phyloP scores from a whole-genome alignment of 257 asterid genomes.

The Mitragyna speciosa region DNA sequence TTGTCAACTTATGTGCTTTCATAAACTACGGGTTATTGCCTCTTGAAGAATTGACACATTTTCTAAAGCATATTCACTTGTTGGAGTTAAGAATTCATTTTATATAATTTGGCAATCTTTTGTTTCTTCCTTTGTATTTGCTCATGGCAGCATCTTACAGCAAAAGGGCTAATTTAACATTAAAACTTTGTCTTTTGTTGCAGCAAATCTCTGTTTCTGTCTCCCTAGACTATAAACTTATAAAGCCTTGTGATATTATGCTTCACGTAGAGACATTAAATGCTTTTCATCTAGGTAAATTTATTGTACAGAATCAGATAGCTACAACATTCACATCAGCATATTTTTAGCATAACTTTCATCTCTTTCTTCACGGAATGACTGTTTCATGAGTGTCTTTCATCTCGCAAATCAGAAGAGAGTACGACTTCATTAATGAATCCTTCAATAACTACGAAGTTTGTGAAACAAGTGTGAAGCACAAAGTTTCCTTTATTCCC shows the following conservation, averaged over 20 bases:
- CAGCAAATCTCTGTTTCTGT: neutral
- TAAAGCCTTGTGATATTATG: constrained; percentile 15
- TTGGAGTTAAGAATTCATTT: constrained; percentile 9
- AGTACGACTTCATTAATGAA: neutral
- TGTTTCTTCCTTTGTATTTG: constrained; percentile 25
- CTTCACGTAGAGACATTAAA: neutral
- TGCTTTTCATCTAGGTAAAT: neutral
- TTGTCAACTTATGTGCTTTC: neutral
- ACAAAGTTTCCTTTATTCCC: neutral
- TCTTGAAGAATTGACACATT: constrained; percentile 29
- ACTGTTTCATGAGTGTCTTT: neutral
- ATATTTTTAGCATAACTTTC: neutral
- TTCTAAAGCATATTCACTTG: constrained; percentile 32
- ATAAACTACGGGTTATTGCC: constrained; percentile 18
- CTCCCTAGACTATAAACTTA: constrained; percentile 4
- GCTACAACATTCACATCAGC: neutral
- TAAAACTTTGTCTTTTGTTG: constrained; percentile 13
- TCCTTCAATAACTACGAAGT: neutral
- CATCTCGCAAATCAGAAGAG: neutral
- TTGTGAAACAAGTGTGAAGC: neutral
- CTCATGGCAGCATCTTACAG: constrained; percentile 16
- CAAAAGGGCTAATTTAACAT: neutral
- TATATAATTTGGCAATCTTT: constrained; percentile 16
- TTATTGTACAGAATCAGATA: neutral
- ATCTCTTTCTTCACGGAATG: neutral